phyloP scores from a whole-genome alignment of 2,329 filamentous ascomycete species.

The Sporothrix variecibatus region DNA sequence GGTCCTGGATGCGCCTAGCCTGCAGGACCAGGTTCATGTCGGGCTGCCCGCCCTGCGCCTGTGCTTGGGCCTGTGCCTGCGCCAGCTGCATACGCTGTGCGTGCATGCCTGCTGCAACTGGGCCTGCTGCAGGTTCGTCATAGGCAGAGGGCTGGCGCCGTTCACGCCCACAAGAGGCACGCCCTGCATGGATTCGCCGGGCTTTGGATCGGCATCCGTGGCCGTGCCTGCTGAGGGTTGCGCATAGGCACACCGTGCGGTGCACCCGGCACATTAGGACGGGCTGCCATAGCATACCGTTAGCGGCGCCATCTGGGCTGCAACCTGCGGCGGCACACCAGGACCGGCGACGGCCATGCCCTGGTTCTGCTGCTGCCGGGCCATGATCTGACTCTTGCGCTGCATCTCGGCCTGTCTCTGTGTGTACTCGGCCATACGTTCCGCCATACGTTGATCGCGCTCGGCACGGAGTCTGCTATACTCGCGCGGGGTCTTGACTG shows the following conservation, averaged over 20 bases:
- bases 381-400: conserved; percentile 43
- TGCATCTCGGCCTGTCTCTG: conserved; percentile 64
- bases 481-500: conserved; percentile 78
- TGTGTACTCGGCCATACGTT: conserved; percentile 58
- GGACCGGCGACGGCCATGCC: conserved; percentile 31
- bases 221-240: conserved; percentile 50
- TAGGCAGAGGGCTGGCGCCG: conserved; percentile 57
- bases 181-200: conserved; percentile 44
- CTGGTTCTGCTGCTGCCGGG: conserved; percentile 30
- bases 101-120: conserved; percentile 63
- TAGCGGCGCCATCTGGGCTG: conserved; percentile 43
- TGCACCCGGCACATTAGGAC: conserved; percentile 48
- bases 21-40: conserved; percentile 62
- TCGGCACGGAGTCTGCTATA: conserved; percentile 90
- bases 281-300: conserved; percentile 41
- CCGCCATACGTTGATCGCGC: conserved; percentile 69
- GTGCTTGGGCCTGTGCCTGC: conserved; percentile 28
- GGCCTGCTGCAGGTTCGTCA: conserved; percentile 66
- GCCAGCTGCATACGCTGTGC: conserved; percentile 60
- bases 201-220: conserved; percentile 57
- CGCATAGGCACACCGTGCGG: conserved; percentile 42
- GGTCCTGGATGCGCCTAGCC: conserved; percentile 66
- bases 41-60: conserved; percentile 40
- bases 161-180: conserved; percentile 36
- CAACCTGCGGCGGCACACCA: conserved; percentile 43